These are phyloP conservation scores for Rhizopogon rudus DNA, from an alignment of 768 basidiomycete species.

Conservation along the genomic window DNA sequence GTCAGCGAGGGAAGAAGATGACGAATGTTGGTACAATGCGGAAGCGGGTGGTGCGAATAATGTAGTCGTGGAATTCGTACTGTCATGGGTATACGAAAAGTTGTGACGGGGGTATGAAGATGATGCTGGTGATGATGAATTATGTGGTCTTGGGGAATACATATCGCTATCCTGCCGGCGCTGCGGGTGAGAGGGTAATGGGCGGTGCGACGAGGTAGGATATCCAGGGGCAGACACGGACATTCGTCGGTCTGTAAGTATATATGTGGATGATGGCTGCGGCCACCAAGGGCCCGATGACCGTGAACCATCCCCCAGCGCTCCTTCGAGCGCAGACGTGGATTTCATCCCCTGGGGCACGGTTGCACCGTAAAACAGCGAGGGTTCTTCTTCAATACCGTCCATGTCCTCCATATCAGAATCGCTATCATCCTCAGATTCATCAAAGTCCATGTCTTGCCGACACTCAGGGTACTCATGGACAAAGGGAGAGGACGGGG, in stretches of 20 bases:
- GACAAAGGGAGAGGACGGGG: conserved; percentile 25
- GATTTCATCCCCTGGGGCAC: conserved; percentile 22
- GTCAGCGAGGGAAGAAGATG: conserved; percentile 23
- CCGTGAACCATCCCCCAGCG: conserved; percentile 20
- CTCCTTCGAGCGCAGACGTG: conserved; percentile 28
- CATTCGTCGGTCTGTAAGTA: conserved; percentile 19
- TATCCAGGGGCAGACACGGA: conserved; percentile 29
- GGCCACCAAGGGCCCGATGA: conserved; percentile 8
- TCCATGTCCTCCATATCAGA: conserved; percentile 32
- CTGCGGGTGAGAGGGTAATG: conserved; percentile 6
- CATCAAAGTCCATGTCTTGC: conserved; percentile 24
- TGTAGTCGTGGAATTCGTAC: conserved; percentile 13
- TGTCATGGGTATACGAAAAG: conserved; percentile 20
- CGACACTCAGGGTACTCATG: conserved; percentile 7
- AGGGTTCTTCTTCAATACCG: conserved; percentile 16
- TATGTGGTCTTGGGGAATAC: conserved; percentile 7
- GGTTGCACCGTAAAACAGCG: conserved; percentile 16
- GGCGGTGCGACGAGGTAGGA: conserved; percentile 18
- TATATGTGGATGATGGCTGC: conserved; percentile 4
- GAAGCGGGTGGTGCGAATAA: conserved; percentile 15
- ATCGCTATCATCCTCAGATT: conserved; percentile 28
- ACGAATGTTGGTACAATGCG: conserved; percentile 16
- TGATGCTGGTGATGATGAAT: conserved; percentile 6
- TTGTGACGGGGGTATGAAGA: conserved; percentile 12
- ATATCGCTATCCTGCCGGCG: conserved; percentile 14